Evolutionary conservation across 345 rosid genomes (phyloP).

Genomic region (Sapria himalayana): DNA sequence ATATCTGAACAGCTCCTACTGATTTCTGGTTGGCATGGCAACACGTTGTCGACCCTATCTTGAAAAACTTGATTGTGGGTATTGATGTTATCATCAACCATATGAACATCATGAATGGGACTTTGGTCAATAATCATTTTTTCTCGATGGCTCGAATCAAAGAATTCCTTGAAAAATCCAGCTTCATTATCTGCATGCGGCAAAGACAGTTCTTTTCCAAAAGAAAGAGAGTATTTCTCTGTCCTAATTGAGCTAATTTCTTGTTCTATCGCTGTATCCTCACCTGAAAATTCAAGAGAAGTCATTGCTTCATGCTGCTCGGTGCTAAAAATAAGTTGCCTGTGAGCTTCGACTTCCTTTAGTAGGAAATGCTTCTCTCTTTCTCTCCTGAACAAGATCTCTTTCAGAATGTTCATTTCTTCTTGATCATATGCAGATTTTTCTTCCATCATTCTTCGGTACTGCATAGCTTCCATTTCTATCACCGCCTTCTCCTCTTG

Average conservation of each 20-base stretch:
- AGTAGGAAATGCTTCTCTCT: constrained; percentile 58
- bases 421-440: constrained; percentile 61
- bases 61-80: constrained; percentile 5
- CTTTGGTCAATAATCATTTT: constrained; percentile 8
- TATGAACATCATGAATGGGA: constrained; percentile 31
- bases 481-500: constrained; percentile 65
- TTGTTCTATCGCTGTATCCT: constrained; percentile 10
- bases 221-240: constrained; percentile 11
- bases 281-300: constrained; percentile 10
- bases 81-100: constrained; percentile 26
- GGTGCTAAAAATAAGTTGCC: constrained; percentile 21
- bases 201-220: constrained; percentile 21
- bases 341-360: constrained; percentile 55
- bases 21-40: constrained; percentile 13
- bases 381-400: constrained; percentile 53
- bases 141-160: not conserved
- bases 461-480: constrained; percentile 81
- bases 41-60: constrained; percentile 10
- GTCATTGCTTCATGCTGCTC: constrained; percentile 14
- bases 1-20: constrained; percentile 26
- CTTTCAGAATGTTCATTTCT: constrained; percentile 74
- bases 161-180: constrained; percentile 8
- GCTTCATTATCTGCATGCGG: constrained; percentile 17
- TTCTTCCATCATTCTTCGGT: constrained; percentile 74
- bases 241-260: constrained; percentile 10